These are phyloP conservation scores for Ogataea hybrid DNA, from an alignment of 1,139 yeast species.

Conservation along the genomic window DNA sequence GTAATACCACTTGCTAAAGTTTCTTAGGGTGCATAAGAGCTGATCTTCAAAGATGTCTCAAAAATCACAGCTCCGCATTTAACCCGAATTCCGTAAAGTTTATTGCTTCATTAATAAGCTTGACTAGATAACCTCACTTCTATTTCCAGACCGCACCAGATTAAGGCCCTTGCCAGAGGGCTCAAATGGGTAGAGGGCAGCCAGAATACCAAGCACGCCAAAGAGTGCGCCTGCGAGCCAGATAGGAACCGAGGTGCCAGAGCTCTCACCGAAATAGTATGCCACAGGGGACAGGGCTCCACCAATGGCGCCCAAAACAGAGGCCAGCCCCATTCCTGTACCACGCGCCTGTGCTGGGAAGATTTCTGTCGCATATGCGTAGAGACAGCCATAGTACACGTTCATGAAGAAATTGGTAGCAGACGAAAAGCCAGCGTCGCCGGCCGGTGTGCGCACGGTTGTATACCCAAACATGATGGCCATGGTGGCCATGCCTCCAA, in stretches of 20 bases:
- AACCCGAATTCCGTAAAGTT: not conserved
- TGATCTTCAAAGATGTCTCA: no score
- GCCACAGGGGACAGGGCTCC: constrained; percentile 52
- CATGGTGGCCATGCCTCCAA: constrained; percentile 54
- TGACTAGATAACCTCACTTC: not conserved
- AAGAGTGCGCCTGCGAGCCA: constrained; percentile 60
- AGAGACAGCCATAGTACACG: constrained; percentile 52
- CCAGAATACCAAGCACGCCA: constrained; percentile 42
- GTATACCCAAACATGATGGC: constrained; percentile 58
- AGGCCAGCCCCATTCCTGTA: constrained; percentile 54
- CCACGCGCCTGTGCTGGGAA: constrained; percentile 55
- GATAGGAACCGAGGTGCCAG: constrained; percentile 40
- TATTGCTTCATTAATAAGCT: not conserved
- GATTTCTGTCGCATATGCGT: constrained; percentile 60
- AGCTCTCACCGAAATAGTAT: constrained; percentile 42
- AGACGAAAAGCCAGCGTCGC: constrained; percentile 51
- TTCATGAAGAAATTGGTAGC: constrained; percentile 44
- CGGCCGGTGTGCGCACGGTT: constrained; percentile 47
- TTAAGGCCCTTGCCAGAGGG: constrained; percentile 31
- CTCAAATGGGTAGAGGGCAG: constrained; percentile 42
- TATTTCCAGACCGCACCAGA: not conserved
- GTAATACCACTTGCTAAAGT: not conserved
- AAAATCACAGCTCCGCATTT: not conserved
- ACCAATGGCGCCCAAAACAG: constrained; percentile 44
- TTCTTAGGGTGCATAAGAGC: not conserved